A percentile compares a stretch with the other conserved stretches of the same genome.
Conservation (phyloP, 2,329 filamentous ascomycete species). For the Thielaviopsis punctulata region DNA sequence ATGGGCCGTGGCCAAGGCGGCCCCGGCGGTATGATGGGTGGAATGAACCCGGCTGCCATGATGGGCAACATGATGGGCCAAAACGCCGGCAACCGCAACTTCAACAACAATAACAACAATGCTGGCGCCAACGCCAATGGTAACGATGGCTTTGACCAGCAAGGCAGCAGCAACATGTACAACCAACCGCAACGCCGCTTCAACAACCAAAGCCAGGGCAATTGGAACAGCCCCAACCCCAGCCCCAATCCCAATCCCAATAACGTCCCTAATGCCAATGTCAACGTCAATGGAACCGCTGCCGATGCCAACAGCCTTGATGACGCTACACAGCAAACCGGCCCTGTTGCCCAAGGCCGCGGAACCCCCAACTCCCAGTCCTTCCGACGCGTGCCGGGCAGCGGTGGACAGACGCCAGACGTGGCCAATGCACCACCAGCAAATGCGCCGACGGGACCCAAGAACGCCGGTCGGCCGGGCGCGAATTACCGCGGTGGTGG, state of each 20-base stretch:
- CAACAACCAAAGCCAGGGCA: slow-evolving; percentile 5
- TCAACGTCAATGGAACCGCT: slow-evolving; percentile 14
- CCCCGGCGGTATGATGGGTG: slow-evolving; percentile 18
- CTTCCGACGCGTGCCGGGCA: slow-evolving; percentile 18
- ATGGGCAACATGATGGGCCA: slow-evolving; percentile 37
- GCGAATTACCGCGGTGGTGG: slow-evolving; percentile 89
- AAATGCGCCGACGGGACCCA: slow-evolving; percentile 76
- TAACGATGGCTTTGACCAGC: slow-evolving; percentile 6
- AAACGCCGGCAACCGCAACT: slow-evolving; percentile 27
- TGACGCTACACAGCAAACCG: slow-evolving; percentile 15
- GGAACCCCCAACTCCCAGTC: slow-evolving; percentile 17
- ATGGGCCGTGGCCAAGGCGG: slow-evolving; percentile 25
- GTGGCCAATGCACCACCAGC: slow-evolving; percentile 32
- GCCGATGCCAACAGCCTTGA: slow-evolving; percentile 18
- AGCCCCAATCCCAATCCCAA: no score
- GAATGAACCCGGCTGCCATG: slow-evolving; percentile 17
- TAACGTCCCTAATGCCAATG: slow-evolving; percentile 16
- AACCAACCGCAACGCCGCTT: slow-evolving; percentile 11
- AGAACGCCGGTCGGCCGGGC: slow-evolving; percentile 82
- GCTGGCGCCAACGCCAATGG: slow-evolving; percentile 13
- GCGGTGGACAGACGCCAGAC: slow-evolving; percentile 25
- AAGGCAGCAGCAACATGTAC: slow-evolving; percentile 5
- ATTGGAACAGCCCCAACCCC: no score
- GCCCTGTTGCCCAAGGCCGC: slow-evolving; percentile 33
- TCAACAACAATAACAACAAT: slow-evolving; percentile 22